These are phyloP conservation scores for Calonectria pauciramosa DNA, from an alignment of 2,329 filamentous ascomycete species.

Conservation along the genomic window DNA sequence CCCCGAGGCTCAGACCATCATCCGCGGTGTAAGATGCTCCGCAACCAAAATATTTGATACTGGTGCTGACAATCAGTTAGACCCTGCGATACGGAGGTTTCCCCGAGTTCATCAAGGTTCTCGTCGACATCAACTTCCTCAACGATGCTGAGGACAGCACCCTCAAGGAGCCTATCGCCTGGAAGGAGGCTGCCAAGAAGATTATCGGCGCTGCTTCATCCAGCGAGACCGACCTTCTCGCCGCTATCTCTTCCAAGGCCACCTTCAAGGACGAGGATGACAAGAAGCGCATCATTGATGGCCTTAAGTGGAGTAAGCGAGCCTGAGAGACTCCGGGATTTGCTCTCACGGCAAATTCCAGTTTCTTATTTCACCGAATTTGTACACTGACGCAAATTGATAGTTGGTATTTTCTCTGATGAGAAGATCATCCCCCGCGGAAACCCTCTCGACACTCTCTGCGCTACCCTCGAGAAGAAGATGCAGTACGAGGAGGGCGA, in stretches of 20 bases:
- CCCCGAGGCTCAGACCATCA: slow-evolving; percentile 90
- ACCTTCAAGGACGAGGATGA: slow-evolving; percentile 63
- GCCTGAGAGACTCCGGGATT: not conserved
- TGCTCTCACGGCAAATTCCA: not conserved
- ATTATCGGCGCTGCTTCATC: slow-evolving; percentile 78
- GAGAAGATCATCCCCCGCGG: slow-evolving; percentile 70
- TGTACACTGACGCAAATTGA: slow-evolving; percentile 62
- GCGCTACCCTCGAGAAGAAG: slow-evolving; percentile 72
- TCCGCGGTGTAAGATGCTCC: slow-evolving; percentile 66
- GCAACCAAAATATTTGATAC: not conserved
- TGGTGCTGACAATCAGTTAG: not conserved
- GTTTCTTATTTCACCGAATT: not conserved
- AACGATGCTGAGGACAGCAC: slow-evolving; percentile 75
- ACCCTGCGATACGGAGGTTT: slow-evolving; percentile 91
- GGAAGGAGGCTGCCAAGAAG: slow-evolving; percentile 88
- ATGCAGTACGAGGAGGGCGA: slow-evolving; percentile 79
- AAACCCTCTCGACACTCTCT: slow-evolving; percentile 79
- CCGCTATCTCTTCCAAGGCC: slow-evolving; percentile 75
- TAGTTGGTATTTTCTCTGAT: slow-evolving; percentile 64
- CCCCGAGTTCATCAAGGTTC: slow-evolving; percentile 88
- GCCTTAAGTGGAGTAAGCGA: slow-evolving; percentile 73
- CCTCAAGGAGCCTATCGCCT: slow-evolving; percentile 77
- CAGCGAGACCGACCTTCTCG: slow-evolving; percentile 77
- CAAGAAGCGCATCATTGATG: slow-evolving; percentile 77
- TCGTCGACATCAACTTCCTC: slow-evolving; percentile 93